Conservation (phyloP, 225 moss, liverwort and hornwort species). For the Polytrichum commune region DNA sequence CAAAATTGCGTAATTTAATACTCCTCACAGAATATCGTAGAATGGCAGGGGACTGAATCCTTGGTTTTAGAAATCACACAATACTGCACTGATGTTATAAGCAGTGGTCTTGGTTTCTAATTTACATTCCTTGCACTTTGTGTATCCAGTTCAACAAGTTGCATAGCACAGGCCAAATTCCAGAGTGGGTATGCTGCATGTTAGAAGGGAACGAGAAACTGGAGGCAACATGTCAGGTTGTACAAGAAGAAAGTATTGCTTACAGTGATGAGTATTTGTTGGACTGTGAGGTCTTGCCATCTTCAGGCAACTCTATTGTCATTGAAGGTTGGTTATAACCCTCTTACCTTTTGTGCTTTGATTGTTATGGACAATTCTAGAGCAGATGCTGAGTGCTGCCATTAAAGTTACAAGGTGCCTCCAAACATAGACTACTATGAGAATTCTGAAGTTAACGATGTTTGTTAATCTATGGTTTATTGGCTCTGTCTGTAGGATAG, state of each 20-base stretch:
- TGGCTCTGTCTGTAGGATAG: no score
- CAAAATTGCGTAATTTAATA: slow-evolving; percentile 15
- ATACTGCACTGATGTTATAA: no score
- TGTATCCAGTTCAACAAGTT: slow-evolving; percentile 75
- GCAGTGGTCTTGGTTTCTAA: neutral
- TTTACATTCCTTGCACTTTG: neutral
- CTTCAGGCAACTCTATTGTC: slow-evolving; percentile 26
- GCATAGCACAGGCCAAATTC: slow-evolving; percentile 63
- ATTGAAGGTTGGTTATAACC: slow-evolving; percentile 38
- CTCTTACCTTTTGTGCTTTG: slow-evolving; percentile 1
- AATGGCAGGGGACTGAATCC: no score
- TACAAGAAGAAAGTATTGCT: slow-evolving; percentile 34
- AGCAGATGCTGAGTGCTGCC: no score
- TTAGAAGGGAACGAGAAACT: slow-evolving; percentile 81
- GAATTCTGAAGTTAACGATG: no score
- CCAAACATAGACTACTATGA: no score
- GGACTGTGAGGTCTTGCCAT: slow-evolving; percentile 73
- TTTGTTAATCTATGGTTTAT: no score
- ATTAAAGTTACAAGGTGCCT: no score
- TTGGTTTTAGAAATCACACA: no score
- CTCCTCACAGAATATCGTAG: slow-evolving; percentile 3
- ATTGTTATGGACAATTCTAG: no score
- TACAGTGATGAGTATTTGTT: slow-evolving; percentile 68
- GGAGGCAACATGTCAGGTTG: slow-evolving; percentile 27
- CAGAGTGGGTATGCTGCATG: slow-evolving; percentile 79